These are phyloP conservation scores for Microbotryum violaceum DNA, from an alignment of 1,284 basidiomycete genomes.

Conservation along the genomic window DNA sequence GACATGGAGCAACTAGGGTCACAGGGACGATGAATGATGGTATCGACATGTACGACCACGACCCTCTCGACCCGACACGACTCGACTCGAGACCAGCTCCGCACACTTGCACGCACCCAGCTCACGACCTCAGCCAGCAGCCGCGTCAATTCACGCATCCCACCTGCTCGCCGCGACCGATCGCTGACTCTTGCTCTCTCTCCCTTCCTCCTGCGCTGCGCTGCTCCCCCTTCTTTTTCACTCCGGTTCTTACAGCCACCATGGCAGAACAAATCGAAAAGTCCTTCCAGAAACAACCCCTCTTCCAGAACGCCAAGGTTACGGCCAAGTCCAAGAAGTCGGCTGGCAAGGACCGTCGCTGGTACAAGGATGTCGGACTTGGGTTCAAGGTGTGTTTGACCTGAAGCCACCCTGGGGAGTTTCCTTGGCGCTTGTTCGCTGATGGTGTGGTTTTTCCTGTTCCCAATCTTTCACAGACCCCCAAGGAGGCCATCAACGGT, in stretches of 20 bases:
- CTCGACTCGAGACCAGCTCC: too few species aligned
- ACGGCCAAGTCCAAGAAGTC: slow-evolving; percentile 84
- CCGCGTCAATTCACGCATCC: too few species aligned
- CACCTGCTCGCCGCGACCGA: not conserved
- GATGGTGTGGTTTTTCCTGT: not conserved
- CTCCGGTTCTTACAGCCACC: slow-evolving; percentile 17
- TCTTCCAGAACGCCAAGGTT: slow-evolving; percentile 97
- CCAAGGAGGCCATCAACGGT: slow-evolving; percentile 88
- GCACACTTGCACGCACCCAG: too few species aligned
- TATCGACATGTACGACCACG: too few species aligned
- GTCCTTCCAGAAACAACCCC: slow-evolving; percentile 91
- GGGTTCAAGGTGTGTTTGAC: slow-evolving; percentile 60
- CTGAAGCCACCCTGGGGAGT: too few species aligned
- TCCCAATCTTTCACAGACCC: slow-evolving; percentile 52
- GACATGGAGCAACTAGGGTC: too few species aligned
- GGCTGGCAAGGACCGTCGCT: slow-evolving; percentile 88
- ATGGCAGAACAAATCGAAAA: slow-evolving; percentile 69
- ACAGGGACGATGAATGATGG: too few species aligned
- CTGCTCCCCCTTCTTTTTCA: not conserved
- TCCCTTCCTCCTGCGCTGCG: not conserved
- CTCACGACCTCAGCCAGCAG: too few species aligned
- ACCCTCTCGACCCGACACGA: too few species aligned
- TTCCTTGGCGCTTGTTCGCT: too few species aligned
- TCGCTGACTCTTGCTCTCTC: not conserved
- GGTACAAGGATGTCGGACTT: slow-evolving; percentile 97